These are phyloP conservation scores for Plasmodium gaboni DNA, from an alignment of 169 alveolate genomes.

Conservation along the genomic window DNA sequence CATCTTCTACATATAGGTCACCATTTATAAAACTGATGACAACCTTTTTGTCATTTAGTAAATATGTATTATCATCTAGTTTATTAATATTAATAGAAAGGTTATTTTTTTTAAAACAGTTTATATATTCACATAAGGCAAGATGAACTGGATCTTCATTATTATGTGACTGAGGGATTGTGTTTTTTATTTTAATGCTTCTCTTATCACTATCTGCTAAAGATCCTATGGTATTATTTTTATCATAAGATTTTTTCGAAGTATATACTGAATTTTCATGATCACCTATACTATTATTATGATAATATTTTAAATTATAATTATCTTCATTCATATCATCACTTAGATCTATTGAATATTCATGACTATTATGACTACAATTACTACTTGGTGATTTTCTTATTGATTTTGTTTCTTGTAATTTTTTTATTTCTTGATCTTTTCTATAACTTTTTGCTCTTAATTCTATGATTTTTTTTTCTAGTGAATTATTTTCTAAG, in stretches of 20 bases:
- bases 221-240: conserved; percentile 16
- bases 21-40: conserved; percentile 54
- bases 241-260: conserved; percentile 19
- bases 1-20: conserved; percentile 51
- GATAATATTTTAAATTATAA: neutral
- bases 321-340: neutral
- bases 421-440: conserved; percentile 67
- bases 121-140: conserved; percentile 36
- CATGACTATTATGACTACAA: conserved; percentile 1
- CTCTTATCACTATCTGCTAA: conserved; percentile 2
- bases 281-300: conserved; percentile 1
- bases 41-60: conserved; percentile 43
- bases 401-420: conserved; percentile 37
- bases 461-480: conserved; percentile 47
- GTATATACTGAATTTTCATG: neutral
- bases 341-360: neutral
- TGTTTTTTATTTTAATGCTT: neutral
- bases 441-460: conserved; percentile 54
- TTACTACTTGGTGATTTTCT: conserved; percentile 19
- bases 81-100: conserved; percentile 24
- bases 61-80: conserved; percentile 23
- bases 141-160: conserved; percentile 33
- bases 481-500: conserved; percentile 53
- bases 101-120: conserved; percentile 25
- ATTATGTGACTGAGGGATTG: neutral